Base-by-base conservation (phyloP, 371 early-diverging fungal genomes). In the Synchytrium microbalum region DNA sequence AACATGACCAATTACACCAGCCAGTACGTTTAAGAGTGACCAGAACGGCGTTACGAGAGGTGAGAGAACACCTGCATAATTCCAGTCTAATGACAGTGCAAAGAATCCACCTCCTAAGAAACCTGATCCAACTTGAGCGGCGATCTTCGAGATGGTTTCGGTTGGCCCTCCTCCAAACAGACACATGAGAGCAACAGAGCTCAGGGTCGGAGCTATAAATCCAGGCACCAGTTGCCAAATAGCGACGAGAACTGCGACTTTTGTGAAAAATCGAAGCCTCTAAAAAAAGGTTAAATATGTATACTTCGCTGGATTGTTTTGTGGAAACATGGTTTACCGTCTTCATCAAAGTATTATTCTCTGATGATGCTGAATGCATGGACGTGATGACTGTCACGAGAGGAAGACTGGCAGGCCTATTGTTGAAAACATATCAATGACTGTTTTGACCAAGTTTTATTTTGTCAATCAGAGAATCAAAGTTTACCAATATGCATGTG, bases 101-200 rank as follows among this genome's bases (percentile, higher is more conserved):
- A 38, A 38, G 46, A 19, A 5, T 10, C 46, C 46, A 38, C 46
- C 46, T 19, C 46, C 46, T 19, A 38, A 38, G 19, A 38, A 38
- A 5, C 46, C 46, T 5, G 10, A 10, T 38, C 46, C 46, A 38
- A 38, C 46, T 19, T 38, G 46, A 38, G 46, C 46, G 10, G 19
- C 19, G 19, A 38, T 38, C 19, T 38, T 38, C 10, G 46, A 10
- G 19, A 38, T 23, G 8, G 60, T 38, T 28, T 59, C 30, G 5
- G 46, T 38, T 10, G 46, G 46, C 46, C 46, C 46, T 5, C 60
- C 60, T 8, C 60, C 60, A n/a, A 59, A 25, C 5, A 59, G 23
- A 28, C 60, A 59, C 24, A 59, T 59, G 5, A 30, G 32, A 8
- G 25, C 25, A 30, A 59, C 28, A 8, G 27, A 59, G n/a, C 13